Base-by-base conservation (phyloP, 768 basidiomycete species). In the Amanita inopinata region DNA sequence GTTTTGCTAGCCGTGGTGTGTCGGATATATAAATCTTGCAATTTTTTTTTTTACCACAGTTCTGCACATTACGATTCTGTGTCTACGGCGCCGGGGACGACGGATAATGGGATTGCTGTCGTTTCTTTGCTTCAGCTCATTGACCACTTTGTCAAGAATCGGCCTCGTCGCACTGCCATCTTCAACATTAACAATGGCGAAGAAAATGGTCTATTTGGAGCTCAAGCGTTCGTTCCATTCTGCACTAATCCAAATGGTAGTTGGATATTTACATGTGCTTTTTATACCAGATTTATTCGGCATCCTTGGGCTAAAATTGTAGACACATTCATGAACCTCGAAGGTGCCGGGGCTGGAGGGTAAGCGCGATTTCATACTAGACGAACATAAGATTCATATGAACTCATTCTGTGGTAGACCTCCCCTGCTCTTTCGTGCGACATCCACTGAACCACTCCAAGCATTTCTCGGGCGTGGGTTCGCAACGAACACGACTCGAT, bases 161-260 rank as follows among this genome's bases (percentile, higher is more conserved):
- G 68, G 5, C 74, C 74, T 1, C 59, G 62, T 31, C 67, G 77
- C 28, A 83, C 83, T 0, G 79, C 80, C 4, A 60, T 91, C 3
- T 87, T 90, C 65, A 86, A 89, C 52, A 72, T 87, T 56, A 91
- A 91, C 57, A 89, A 90, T 47, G 87, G 81, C 1, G 88, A 90
- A 54, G 87, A 91, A 52, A 77, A 85, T 55, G 73, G 78, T 24
- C 56, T 89, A 49, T 71, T 80, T 46, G 87, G 87, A 17, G 80
- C 85, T 5, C 78, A 78, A 53, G 65, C 69, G 73, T 85, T 38
- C 35, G 55, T 57, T 4, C 7, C 9, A 8, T 20, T 33, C 12
- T n/a, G n/a, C n/a, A n/a, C 4, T 8, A 34, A 8, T 25, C 9
- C 33, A 15, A 43, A 11, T 56, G 17, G 0, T 37, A 23, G 17